These are phyloP conservation scores for Tulasnella calospora DNA, from an alignment of 768 basidiomycete species.

Conservation along the genomic window DNA sequence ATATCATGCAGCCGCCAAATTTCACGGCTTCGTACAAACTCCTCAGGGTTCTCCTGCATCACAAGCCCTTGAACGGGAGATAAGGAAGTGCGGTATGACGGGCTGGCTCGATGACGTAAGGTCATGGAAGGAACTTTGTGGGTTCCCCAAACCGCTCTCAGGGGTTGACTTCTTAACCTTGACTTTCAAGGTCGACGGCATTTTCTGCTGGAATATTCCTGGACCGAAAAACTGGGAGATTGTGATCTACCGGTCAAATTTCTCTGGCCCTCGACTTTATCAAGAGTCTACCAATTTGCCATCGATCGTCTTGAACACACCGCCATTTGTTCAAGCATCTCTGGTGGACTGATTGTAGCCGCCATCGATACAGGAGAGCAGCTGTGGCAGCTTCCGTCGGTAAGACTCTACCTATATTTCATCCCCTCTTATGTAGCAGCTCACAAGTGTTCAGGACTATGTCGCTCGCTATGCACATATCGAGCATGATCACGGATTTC, in stretches of 20 bases:
- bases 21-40: slow-evolving; percentile 45
- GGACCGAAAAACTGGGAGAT: background rate
- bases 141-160: slow-evolving; percentile 29
- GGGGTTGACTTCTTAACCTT: background rate
- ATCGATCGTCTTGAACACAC: slow-evolving; percentile 59
- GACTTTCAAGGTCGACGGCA: background rate
- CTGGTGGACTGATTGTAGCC: slow-evolving; percentile 56
- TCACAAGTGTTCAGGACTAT: slow-evolving; percentile 39
- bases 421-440: background rate
- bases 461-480: slow-evolving; percentile 55
- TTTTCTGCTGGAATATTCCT: slow-evolving; percentile 2
- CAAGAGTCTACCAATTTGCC: slow-evolving; percentile 63
- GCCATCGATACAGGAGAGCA: slow-evolving; percentile 47
- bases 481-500: slow-evolving; percentile 67
- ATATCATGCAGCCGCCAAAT: slow-evolving; percentile 54
- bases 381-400: slow-evolving; percentile 58
- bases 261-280: too few species aligned
- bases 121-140: slow-evolving; percentile 62
- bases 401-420: slow-evolving; percentile 34
- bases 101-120: slow-evolving; percentile 41
- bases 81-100: slow-evolving; percentile 35
- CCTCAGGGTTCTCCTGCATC: background rate
- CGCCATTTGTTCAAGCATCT: slow-evolving; percentile 52
- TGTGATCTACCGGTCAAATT: background rate
- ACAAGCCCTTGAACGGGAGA: slow-evolving; percentile 30